These are phyloP conservation scores for Cladophialophora psammophila DNA, from an alignment of 2,329 filamentous ascomycete genomes.

Conservation along the genomic window DNA sequence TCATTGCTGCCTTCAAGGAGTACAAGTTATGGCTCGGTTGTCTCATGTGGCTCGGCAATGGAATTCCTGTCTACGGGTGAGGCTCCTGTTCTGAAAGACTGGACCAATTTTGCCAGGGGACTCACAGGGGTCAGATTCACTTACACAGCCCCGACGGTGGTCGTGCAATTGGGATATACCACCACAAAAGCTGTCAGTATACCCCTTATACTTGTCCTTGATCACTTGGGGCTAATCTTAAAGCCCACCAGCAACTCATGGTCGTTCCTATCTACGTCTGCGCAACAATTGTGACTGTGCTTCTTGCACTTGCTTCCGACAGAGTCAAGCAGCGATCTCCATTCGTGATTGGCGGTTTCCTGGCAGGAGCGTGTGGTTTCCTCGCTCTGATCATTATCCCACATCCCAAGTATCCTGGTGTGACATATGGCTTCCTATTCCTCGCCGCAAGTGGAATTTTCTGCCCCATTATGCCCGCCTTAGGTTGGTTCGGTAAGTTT, in stretches of 20 bases:
- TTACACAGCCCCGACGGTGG: slow-evolving; percentile 32
- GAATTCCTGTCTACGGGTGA: no score
- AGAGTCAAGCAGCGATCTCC: slow-evolving; percentile 27
- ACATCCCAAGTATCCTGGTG: slow-evolving; percentile 18
- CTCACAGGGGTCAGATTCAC: slow-evolving; percentile 18
- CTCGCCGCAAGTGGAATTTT: slow-evolving; percentile 51
- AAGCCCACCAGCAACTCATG: slow-evolving; percentile 24
- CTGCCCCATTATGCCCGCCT: slow-evolving; percentile 48
- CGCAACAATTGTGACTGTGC: slow-evolving; percentile 38
- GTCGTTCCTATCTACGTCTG: slow-evolving; percentile 47
- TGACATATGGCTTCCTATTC: slow-evolving; percentile 43
- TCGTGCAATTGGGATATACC: slow-evolving; percentile 41
- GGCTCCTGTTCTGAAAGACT: no score
- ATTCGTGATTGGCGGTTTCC: no score
- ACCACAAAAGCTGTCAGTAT: slow-evolving; percentile 19
- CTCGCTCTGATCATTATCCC: no score
- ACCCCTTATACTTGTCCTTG: no score
- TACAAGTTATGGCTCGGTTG: no score
- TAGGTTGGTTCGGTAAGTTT: no score
- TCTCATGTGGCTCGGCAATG: slow-evolving; percentile 42
- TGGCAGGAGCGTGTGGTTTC: no score
- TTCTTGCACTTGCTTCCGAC: slow-evolving; percentile 43
- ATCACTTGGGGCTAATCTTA: no score
- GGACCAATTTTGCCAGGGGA: no score
- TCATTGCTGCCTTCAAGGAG: no score